A percentile compares a stretch with the other conserved stretches of the same genome.
These are phyloP conservation scores for Magnaporthiopsis rhizophila DNA, from an alignment of 2,329 filamentous ascomycete genomes.

Conservation along the genomic window DNA sequence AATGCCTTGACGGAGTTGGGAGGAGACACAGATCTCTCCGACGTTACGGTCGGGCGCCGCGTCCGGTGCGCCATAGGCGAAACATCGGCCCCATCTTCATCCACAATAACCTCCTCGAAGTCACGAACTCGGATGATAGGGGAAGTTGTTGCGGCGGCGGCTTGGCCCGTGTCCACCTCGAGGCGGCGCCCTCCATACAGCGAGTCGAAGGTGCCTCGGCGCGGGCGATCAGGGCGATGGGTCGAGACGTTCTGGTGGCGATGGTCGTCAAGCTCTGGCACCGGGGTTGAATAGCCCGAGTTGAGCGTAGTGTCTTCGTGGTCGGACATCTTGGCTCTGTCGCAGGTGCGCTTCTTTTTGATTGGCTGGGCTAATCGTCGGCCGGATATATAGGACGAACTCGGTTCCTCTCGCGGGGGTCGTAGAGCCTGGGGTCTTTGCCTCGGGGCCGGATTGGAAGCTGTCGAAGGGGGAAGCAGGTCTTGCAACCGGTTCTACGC, in stretches of 20 bases:
- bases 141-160: constrained; percentile 29
- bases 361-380: background rate
- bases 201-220: constrained; percentile 68
- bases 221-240: constrained; percentile 51
- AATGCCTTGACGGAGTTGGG: constrained; percentile 98
- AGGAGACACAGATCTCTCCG: constrained; percentile 67
- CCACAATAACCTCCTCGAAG: constrained; percentile 77
- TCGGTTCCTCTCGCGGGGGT: background rate
- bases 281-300: constrained; percentile 63
- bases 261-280: constrained; percentile 83
- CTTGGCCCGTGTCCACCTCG: constrained; percentile 23
- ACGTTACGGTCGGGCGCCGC: constrained; percentile 46
- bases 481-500: constrained; percentile 9
- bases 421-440: background rate
- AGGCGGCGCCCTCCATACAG: constrained; percentile 41
- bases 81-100: constrained; percentile 55
- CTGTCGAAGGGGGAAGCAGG: constrained; percentile 1
- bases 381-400: background rate
- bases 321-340: constrained; percentile 51
- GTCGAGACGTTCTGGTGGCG: constrained; percentile 57
- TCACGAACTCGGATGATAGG: constrained; percentile 57
- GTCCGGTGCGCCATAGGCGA: constrained; percentile 36
- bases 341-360: background rate
- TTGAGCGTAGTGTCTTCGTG: constrained; percentile 51
- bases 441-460: background rate